These are phyloP conservation scores for Phytophthora palmivora DNA, from an alignment of 352 stramenopile species.

Conservation along the genomic window DNA sequence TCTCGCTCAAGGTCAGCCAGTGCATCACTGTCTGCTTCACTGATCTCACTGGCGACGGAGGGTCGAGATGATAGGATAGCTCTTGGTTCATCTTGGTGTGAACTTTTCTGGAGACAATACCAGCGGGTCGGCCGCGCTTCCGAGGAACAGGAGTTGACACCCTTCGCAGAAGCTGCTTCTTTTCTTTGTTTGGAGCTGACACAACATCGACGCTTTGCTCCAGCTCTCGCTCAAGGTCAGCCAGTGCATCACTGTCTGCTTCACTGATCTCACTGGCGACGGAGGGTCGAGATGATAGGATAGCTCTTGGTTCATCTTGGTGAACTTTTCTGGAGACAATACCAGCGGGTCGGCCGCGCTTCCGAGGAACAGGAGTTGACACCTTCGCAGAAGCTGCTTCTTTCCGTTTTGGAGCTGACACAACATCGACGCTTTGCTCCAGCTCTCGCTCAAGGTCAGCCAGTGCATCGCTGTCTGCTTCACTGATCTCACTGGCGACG, in stretches of 20 bases:
- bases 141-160: constrained; percentile 2
- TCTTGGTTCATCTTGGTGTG: too few relatives aligned
- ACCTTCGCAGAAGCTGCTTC: not conserved
- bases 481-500: constrained; percentile 16
- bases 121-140: constrained; percentile 11
- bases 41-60: too few relatives aligned
- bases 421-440: constrained; percentile 24
- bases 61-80: too few relatives aligned
- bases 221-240: constrained; percentile 61
- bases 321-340: constrained; percentile 4
- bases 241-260: constrained; percentile 42
- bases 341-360: constrained; percentile 8
- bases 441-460: constrained; percentile 61
- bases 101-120: constrained; percentile 13
- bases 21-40: too few relatives aligned
- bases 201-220: constrained; percentile 25
- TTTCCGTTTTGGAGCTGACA: constrained; percentile 3
- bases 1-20: too few relatives aligned
- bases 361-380: constrained; percentile 6
- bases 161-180: not conserved
- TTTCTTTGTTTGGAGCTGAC: constrained; percentile 8
- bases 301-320: not conserved
- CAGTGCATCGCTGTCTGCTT: constrained; percentile 44
- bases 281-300: not conserved
- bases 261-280: constrained; percentile 26